These are phyloP conservation scores for Petunia axillaris DNA, from an alignment of 257 asterid genomes.

Conservation along the genomic window DNA sequence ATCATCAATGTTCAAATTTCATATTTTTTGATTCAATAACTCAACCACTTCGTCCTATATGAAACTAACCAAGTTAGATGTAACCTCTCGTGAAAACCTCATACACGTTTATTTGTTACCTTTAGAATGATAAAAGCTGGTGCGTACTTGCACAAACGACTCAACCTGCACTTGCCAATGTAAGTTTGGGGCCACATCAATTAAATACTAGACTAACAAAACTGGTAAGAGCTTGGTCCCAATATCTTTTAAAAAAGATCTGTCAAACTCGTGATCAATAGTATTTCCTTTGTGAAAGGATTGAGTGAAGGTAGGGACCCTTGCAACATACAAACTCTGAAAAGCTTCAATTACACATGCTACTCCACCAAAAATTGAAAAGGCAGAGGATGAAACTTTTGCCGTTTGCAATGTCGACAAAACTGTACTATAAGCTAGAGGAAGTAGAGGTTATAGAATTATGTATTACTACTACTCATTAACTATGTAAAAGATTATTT, in stretches of 20 bases:
- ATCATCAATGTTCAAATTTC: too few relatives aligned
- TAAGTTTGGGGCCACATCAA: neutral
- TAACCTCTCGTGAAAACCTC: neutral
- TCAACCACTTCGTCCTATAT: neutral
- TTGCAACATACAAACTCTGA: neutral
- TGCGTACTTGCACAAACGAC: neutral
- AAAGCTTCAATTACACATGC: conserved; percentile 15
- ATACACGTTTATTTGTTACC: neutral
- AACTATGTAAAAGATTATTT: too few relatives aligned
- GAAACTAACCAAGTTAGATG: neutral
- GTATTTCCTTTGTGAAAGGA: neutral
- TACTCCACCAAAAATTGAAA: neutral
- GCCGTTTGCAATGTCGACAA: neutral
- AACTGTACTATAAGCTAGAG: neutral
- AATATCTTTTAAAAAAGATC: neutral
- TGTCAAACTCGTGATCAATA: neutral
- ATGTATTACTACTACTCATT: too few relatives aligned
- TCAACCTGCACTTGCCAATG: neutral
- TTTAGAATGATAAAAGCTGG: neutral
- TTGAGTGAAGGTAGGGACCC: neutral
- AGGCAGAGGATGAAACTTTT: too few relatives aligned
- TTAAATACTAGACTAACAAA: neutral
- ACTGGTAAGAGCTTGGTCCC: neutral
- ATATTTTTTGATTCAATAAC: neutral
- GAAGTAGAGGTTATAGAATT: too few relatives aligned